phyloP scores from a whole-genome alignment of 192 early-diverging fungal species.

The Podila epigama region DNA sequence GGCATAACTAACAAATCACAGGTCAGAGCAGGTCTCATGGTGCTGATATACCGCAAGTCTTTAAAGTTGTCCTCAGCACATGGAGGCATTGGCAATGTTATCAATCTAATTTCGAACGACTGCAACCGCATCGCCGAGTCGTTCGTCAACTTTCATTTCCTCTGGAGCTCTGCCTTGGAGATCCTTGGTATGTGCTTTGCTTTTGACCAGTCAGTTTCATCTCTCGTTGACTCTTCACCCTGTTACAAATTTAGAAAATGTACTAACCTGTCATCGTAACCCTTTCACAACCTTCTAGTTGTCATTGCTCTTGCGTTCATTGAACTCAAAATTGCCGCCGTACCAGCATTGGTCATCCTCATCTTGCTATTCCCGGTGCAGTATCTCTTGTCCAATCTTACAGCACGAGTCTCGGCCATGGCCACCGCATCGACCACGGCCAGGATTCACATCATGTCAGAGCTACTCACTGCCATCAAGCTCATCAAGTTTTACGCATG shows the following conservation, averaged over 20 bases:
- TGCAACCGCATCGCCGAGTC: constrained; percentile 76
- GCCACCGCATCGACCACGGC: constrained; percentile 65
- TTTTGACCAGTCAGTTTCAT: background rate
- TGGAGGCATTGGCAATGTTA: constrained; percentile 71
- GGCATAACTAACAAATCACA: too few species aligned
- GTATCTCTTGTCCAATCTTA: constrained; percentile 59
- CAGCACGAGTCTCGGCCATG: constrained; percentile 56
- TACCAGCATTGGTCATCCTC: constrained; percentile 53
- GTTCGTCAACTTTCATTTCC: constrained; percentile 72
- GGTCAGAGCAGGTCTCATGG: constrained; percentile 79
- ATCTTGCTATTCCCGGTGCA: constrained; percentile 66
- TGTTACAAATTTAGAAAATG: too few species aligned
- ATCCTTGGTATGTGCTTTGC: constrained; percentile 51
- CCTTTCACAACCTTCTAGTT: constrained; percentile 8
- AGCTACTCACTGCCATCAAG: constrained; percentile 77
- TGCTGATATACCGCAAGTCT: constrained; percentile 76
- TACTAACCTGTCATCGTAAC: background rate
- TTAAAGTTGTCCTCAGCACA: constrained; percentile 65
- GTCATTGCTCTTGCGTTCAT: constrained; percentile 63
- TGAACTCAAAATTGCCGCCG: constrained; percentile 59
- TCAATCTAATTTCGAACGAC: constrained; percentile 77
- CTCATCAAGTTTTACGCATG: constrained; percentile 82
- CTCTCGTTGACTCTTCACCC: background rate
- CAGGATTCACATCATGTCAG: constrained; percentile 76
- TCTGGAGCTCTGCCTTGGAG: constrained; percentile 76